phyloP scores from a whole-genome alignment of 768 basidiomycete genomes.

The Phaeotremella skinneri region DNA sequence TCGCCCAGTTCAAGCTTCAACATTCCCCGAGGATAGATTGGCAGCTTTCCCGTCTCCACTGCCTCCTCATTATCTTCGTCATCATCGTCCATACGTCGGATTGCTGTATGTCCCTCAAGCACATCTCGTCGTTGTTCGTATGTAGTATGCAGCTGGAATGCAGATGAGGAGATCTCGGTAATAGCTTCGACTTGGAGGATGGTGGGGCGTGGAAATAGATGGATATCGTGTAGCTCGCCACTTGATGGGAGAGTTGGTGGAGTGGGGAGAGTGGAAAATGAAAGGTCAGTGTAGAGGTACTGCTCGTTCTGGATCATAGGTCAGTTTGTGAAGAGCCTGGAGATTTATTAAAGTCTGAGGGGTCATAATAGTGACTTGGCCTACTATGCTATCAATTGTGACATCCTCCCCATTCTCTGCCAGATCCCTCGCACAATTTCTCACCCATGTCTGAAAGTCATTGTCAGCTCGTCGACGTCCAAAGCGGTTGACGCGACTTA shows the following conservation, averaged over 20 bases:
- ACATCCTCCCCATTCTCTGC: conserved; percentile 17
- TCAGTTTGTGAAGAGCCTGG: not conserved
- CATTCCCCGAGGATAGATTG: conserved; percentile 78
- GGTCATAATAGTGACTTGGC: not conserved
- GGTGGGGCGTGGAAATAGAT: conserved; percentile 30
- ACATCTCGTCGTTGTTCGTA: conserved; percentile 63
- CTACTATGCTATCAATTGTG: conserved; percentile 20
- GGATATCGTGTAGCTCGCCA: conserved; percentile 19
- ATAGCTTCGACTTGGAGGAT: conserved; percentile 67
- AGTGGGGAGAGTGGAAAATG: conserved; percentile 35
- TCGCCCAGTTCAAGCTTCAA: conserved; percentile 73
- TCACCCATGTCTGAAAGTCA: conserved; percentile 33
- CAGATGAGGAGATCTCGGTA: conserved; percentile 82
- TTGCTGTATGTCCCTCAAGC: conserved; percentile 41
- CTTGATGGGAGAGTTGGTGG: conserved; percentile 17
- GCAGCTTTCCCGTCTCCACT: conserved; percentile 71
- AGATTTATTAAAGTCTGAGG: not conserved
- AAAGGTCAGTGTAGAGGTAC: conserved; percentile 43
- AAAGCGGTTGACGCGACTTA: conserved; percentile 13
- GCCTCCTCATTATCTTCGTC: conserved; percentile 49
- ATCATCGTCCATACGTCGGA: conserved; percentile 43
- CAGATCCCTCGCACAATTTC: conserved; percentile 21
- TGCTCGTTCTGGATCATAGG: conserved; percentile 26
- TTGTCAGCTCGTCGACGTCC: not conserved
- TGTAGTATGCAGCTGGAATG: conserved; percentile 69